A percentile compares a stretch with the other conserved stretches of the same genome.
phyloP scores from a whole-genome alignment of 495 filamentous ascomycete genomes.

The Filosporella fistucella region DNA sequence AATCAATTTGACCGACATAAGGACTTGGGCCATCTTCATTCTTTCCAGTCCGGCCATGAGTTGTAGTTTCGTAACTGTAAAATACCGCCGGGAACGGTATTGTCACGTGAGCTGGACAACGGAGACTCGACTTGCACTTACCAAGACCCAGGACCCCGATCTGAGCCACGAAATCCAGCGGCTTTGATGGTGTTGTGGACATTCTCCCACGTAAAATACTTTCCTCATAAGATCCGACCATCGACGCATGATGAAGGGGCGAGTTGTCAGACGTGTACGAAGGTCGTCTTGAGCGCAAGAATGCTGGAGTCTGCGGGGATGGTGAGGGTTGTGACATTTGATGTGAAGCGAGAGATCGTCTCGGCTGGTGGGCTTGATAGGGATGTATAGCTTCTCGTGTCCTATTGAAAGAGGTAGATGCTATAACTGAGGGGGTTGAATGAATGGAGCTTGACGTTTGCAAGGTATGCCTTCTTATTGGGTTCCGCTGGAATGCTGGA shows the following conservation, averaged over 20 bases:
- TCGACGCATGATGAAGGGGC: conserved; percentile 78
- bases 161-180: conserved; percentile 89
- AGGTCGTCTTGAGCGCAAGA: conserved; percentile 57
- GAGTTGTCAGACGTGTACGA: conserved; percentile 73
- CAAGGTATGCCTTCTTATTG: conserved; percentile 22
- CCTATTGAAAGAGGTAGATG: conserved; percentile 15
- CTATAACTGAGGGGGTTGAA: conserved; percentile 18
- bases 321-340: conserved; percentile 36
- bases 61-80: conserved; percentile 77
- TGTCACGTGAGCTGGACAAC: conserved; percentile 87
- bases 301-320: conserved; percentile 57
- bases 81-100: conserved; percentile 95
- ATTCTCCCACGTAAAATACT: conserved; percentile 92
- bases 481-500: conserved; percentile 13
- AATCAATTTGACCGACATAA: conserved; percentile 90
- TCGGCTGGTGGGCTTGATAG: conserved; percentile 67
- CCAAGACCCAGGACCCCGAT: conserved; percentile 91
- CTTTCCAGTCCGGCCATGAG: conserved; percentile 50
- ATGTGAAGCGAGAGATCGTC: conserved; percentile 56
- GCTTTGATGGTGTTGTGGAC: conserved; percentile 94
- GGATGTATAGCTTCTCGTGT: conserved; percentile 35
- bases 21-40: conserved; percentile 85
- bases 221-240: conserved; percentile 98
- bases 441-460: conserved; percentile 26
- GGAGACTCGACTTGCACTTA: conserved; percentile 80